Base-by-base conservation (phyloP, 441 rosid genomes). In the Gossypium schwendimanii region DNA sequence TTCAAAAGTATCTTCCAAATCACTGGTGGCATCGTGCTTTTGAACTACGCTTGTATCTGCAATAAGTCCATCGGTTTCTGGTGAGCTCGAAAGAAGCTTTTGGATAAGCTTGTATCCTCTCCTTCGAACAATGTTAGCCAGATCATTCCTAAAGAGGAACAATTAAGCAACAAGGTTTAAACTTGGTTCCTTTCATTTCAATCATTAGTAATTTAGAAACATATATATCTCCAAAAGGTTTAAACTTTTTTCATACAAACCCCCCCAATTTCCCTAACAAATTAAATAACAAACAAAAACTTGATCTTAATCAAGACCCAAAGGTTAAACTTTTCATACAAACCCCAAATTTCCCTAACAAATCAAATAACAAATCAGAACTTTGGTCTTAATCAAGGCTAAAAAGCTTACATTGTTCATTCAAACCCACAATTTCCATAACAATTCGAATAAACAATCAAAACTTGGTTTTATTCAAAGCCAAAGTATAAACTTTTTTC, bases 81-180 rank as follows among this genome's bases (percentile, higher is more conserved):
- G 58, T 11, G 87, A 84, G 76, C 80, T 79, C 2, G 80, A 79
- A 79, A 92, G 88, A 81, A 94, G 91, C 74, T 87, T 87, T 57
- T 70, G 71, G 9, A 92, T 73, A 63, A 83, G 72, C 81, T 87
- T 92, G 72, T 92, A 89, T 39, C 98, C 98, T 78, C 98, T 89
- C 76, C 98, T 77, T 80, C 97, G 81, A 52, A 92, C 91, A 77
- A 94, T 65, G 80, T 89, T 79, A 36, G 97, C 97, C 80, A 94
- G 94, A 82, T 94, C 97, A 80, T 60, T 88, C 87, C 99, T 94
- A 77, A 20, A 62, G 14, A 60, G 63, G 17, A 63, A 65, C 3
- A 78, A 74, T 73, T 8, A 54, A 12, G 60, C 24, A 73, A 20
- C 39, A 24, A 41, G 14, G 39, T 6, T 59, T 64, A 47, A 52